A percentile compares a stretch with the other conserved stretches of the same genome.
Conservation (phyloP, 2,329 filamentous ascomycete genomes). For the Trichoderma arundinaceum region DNA sequence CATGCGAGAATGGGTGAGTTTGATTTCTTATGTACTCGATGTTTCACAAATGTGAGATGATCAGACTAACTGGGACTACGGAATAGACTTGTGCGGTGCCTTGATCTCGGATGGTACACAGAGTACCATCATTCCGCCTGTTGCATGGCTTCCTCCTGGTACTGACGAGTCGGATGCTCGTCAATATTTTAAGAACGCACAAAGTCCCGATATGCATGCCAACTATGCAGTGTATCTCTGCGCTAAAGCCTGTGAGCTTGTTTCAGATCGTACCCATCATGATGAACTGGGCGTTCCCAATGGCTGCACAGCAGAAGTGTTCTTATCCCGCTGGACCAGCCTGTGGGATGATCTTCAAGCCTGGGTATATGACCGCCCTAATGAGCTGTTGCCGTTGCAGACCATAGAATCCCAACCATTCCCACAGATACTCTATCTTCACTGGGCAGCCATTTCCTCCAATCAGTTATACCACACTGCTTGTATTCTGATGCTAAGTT, state of each 20-base stretch:
- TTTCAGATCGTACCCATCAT: conserved; percentile 55
- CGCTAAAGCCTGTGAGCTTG: conserved; percentile 57
- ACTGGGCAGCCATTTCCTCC: conserved; percentile 61
- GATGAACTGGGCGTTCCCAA: conserved; percentile 54
- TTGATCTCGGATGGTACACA: conserved; percentile 20
- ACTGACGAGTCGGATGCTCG: neutral
- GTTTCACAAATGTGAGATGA: neutral
- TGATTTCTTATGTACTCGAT: neutral
- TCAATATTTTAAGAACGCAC: neutral
- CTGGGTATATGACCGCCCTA: conserved; percentile 55
- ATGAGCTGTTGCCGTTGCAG: conserved; percentile 53
- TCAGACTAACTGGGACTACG: neutral
- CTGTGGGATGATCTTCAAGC: conserved; percentile 57
- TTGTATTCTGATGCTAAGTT: conserved; percentile 56
- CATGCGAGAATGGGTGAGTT: conserved; percentile 22
- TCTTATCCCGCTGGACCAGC: conserved; percentile 51
- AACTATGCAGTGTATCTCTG: conserved; percentile 65
- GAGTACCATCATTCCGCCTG: conserved; percentile 11
- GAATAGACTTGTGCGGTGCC: conserved; percentile 12
- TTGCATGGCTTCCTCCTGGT: conserved; percentile 13
- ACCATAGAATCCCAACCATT: conserved; percentile 53
- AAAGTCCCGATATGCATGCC: conserved; percentile 59
- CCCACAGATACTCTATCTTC: conserved; percentile 57
- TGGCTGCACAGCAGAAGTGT: conserved; percentile 49
- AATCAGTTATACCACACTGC: conserved; percentile 64